Conservation (phyloP, 106 monocot species). For the Acorus gramineus region DNA sequence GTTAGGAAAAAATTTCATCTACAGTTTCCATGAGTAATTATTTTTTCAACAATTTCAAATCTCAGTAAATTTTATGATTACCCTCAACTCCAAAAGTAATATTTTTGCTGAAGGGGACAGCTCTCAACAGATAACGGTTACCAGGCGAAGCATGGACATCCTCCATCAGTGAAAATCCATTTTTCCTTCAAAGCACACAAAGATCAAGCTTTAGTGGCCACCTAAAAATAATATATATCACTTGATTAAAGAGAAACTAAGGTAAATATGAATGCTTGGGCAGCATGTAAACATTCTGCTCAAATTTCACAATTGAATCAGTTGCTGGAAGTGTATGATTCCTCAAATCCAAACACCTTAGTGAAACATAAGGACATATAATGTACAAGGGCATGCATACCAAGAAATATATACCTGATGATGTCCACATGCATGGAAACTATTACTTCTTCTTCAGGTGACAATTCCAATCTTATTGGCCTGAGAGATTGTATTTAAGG, state of each 20-base stretch:
- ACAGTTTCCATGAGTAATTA: background rate
- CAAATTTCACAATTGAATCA: too few relatives aligned
- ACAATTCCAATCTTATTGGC: conserved; percentile 85
- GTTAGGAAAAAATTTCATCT: background rate
- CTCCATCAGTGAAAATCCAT: conserved; percentile 80
- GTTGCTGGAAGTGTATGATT: too few relatives aligned
- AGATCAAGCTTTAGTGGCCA: conserved; percentile 6
- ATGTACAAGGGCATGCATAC: too few relatives aligned
- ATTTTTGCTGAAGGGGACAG: conserved; percentile 91
- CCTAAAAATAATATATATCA: background rate
- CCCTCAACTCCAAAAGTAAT: conserved; percentile 91
- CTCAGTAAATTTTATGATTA: conserved; percentile 8
- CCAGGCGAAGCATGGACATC: conserved; percentile 72
- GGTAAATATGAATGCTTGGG: too few relatives aligned
- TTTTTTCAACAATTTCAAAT: background rate
- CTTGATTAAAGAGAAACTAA: background rate
- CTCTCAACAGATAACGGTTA: conserved; percentile 65
- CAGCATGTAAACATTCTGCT: too few relatives aligned
- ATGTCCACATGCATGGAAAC: conserved; percentile 70
- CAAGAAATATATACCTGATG: conserved; percentile 52
- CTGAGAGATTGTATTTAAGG: conserved; percentile 24
- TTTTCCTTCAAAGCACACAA: conserved; percentile 49
- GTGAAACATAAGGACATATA: too few relatives aligned
- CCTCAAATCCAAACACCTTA: too few relatives aligned
- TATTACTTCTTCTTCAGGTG: conserved; percentile 91